Percentiles rank a stretch among this genome's conserved stretches.
phyloP scores from a whole-genome alignment of 1,139 yeast species.

The Nadsonia commutata region DNA sequence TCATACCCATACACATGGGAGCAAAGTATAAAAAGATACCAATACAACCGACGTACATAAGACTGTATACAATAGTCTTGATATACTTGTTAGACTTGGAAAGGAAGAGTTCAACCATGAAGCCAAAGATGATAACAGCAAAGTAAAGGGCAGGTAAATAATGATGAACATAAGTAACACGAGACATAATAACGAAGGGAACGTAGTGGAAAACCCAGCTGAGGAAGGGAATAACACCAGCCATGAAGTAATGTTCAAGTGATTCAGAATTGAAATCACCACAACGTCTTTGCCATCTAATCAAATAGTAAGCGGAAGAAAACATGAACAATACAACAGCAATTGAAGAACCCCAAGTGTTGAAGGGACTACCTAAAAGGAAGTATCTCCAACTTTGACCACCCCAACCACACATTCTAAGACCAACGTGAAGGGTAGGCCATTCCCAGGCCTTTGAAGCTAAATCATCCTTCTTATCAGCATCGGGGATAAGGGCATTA shows the following conservation, averaged over 20 bases:
- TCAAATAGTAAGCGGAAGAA: conserved; percentile 40
- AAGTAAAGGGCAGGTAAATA: conserved; percentile 93
- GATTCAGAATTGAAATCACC: conserved; percentile 41
- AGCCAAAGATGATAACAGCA: conserved; percentile 73
- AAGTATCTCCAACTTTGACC: conserved; percentile 68
- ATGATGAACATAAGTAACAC: conserved; percentile 96
- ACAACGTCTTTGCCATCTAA: conserved; percentile 92
- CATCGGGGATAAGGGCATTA: conserved; percentile 87
- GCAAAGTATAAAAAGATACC: conserved; percentile 62
- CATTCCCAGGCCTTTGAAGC: conserved; percentile 96
- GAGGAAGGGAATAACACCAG: conserved; percentile 78
- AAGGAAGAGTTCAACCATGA: conserved; percentile 54
- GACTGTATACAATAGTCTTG: conserved; percentile 19
- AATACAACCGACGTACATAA: conserved; percentile 40
- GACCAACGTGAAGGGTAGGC: conserved; percentile 88
- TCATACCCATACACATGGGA: conserved; percentile 82
- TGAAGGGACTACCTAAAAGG: conserved; percentile 84
- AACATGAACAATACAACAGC: conserved; percentile 51
- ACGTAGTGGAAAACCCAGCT: conserved; percentile 92
- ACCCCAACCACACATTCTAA: conserved; percentile 93
- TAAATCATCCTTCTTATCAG: conserved; percentile 79
- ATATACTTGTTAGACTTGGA: conserved; percentile 21
- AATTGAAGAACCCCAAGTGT: conserved; percentile 81
- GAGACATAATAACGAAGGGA: conserved; percentile 89
- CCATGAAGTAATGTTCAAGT: conserved; percentile 41